Evolutionary conservation across 1,284 basidiomycete species (phyloP).

Genomic region (Sparassis latifolia): DNA sequence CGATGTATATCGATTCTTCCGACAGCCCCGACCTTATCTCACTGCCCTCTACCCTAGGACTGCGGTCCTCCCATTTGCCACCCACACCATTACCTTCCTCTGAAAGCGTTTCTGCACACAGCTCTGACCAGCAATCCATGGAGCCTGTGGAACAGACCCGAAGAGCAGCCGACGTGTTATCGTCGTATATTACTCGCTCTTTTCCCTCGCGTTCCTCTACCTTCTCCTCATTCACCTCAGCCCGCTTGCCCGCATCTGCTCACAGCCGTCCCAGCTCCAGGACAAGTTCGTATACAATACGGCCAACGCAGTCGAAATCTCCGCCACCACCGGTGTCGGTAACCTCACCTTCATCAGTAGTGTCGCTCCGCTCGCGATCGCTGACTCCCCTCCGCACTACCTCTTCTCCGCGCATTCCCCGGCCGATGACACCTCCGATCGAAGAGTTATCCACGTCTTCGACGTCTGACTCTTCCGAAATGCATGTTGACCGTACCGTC

Average conservation of each 20-base stretch:
- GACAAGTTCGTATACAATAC: conserved; percentile 13
- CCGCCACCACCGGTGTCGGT: conserved; percentile 22
- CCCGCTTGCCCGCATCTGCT: conserved; percentile 11
- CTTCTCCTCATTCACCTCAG: conserved; percentile 7
- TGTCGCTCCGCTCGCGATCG: conserved; percentile 29
- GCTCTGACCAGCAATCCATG: conserved; percentile 6
- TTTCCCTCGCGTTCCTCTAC: conserved; percentile 10
- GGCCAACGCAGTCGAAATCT: conserved; percentile 15
- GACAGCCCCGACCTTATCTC: conserved; percentile 44
- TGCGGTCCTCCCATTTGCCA: conserved; percentile 40
- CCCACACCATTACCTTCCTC: conserved; percentile 24
- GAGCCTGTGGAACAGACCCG: conserved; percentile 13
- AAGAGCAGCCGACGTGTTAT: conserved; percentile 21
- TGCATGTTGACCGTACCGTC: conserved; percentile 51
- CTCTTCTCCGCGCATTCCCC: conserved; percentile 16
- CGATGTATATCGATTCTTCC: conserved; percentile 59
- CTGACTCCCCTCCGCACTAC: conserved; percentile 30
- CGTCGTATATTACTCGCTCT: conserved; percentile 17
- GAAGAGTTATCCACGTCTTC: conserved; percentile 49
- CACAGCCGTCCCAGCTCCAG: conserved; percentile 15
- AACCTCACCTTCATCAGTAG: conserved; percentile 11
- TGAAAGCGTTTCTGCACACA: conserved; percentile 15
- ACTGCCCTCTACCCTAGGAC: conserved; percentile 65
- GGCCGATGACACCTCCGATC: conserved; percentile 46
- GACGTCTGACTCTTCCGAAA: conserved; percentile 33